These are phyloP conservation scores for Colletotrichum sp. DNA, from an alignment of 2,329 filamentous ascomycete species.

Conservation along the genomic window DNA sequence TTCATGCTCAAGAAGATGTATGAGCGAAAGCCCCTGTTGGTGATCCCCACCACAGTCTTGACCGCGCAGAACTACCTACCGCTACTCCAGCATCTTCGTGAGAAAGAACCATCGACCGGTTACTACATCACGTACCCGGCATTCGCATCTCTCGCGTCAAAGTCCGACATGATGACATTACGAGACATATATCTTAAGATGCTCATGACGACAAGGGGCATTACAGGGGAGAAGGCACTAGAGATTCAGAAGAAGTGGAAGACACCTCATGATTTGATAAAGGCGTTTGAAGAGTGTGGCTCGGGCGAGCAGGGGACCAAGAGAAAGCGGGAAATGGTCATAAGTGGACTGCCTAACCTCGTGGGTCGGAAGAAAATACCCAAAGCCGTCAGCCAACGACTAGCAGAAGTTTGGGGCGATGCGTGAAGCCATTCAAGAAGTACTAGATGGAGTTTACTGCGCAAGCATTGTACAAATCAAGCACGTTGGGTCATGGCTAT, in stretches of 20 bases:
- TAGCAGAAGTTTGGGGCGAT: conserved; percentile 76
- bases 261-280: conserved; percentile 74
- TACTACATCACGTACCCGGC: conserved; percentile 73
- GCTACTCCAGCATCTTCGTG: conserved; percentile 63
- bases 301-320: conserved; percentile 54
- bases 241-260: conserved; percentile 82
- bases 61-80: conserved; percentile 70
- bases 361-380: conserved; percentile 73
- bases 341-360: conserved; percentile 58
- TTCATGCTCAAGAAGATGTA: conserved; percentile 70
- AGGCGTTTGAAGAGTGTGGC: conserved; percentile 67
- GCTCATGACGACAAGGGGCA: conserved; percentile 80
- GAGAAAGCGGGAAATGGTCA: conserved; percentile 66
- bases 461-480: neutral
- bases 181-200: conserved; percentile 82
- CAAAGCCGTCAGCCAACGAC: conserved; percentile 68
- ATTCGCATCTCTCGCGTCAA: conserved; percentile 75
- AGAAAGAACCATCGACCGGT: conserved; percentile 51
- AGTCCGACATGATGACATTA: conserved; percentile 76
- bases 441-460: neutral
- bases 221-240: conserved; percentile 79
- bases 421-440: conserved; percentile 29
- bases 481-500: neutral
- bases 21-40: conserved; percentile 57
- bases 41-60: conserved; percentile 71